Percentiles rank a stretch among this genome's conserved stretches.
Conservation (phyloP, 2,329 filamentous ascomycete genomes). For the Thermothelomyces thermophilus region DNA sequence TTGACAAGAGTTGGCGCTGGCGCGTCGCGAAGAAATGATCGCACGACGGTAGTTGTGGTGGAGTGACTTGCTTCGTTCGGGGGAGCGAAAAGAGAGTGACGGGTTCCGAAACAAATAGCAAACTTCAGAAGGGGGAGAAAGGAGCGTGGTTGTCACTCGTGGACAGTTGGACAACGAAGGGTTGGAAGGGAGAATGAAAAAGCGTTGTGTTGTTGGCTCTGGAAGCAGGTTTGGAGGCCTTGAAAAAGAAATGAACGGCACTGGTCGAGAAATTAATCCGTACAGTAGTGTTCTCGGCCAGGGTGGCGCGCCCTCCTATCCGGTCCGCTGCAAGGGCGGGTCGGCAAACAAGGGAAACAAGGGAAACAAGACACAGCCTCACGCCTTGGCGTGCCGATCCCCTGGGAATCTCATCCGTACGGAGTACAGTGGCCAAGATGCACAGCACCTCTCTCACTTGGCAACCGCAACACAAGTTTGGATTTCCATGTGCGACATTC, state of each 20-base stretch:
- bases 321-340: constrained; percentile 11
- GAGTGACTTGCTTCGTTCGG: no score
- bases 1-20: constrained; percentile 16
- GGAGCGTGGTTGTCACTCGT: no score
- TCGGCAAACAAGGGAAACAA: constrained; percentile 4
- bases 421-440: no score
- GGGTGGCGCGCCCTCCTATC: constrained; percentile 6
- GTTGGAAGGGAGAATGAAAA: no score
- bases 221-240: constrained; percentile 4
- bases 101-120: no score
- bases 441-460: no score
- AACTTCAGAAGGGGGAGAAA: no score
- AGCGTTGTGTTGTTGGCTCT: no score
- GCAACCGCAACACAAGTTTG: no score
- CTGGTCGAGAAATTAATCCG: constrained; percentile 7
- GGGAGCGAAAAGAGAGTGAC: no score
- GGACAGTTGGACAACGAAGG: no score
- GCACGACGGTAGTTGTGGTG: background rate
- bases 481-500: no score
- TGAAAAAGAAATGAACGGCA: constrained; percentile 4
- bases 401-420: background rate
- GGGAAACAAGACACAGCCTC: constrained; percentile 17
- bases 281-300: background rate
- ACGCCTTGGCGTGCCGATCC: constrained; percentile 11
- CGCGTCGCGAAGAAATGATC: constrained; percentile 8